These are phyloP conservation scores for Cutaneotrichosporon sp. DNA, from an alignment of 1,284 basidiomycete genomes.

Conservation along the genomic window DNA sequence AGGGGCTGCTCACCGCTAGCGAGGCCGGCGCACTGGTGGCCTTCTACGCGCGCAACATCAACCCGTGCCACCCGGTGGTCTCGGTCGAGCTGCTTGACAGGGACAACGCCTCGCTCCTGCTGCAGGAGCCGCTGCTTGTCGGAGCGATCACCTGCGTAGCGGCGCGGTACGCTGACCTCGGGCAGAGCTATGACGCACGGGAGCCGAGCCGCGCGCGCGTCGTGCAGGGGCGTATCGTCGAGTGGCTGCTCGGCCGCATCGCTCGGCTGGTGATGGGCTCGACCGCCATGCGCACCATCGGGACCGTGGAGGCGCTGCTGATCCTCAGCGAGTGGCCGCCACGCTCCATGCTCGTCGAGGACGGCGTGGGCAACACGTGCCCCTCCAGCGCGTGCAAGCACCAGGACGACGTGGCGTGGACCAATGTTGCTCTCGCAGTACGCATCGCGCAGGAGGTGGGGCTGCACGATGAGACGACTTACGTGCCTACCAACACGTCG, in stretches of 20 bases:
- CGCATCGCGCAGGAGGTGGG: conserved; percentile 28
- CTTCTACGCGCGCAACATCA: conserved; percentile 22
- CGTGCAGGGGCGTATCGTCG: conserved; percentile 19
- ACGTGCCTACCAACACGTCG: conserved; percentile 5
- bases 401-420: conserved; percentile 29
- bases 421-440: conserved; percentile 25
- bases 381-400: conserved; percentile 18
- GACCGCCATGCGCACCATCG: conserved; percentile 26
- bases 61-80: conserved; percentile 25
- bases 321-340: conserved; percentile 32
- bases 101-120: conserved; percentile 14
- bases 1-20: conserved; percentile 26
- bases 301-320: conserved; percentile 30
- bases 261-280: conserved; percentile 26
- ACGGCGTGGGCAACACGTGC: conserved; percentile 4
- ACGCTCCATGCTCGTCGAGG: conserved; percentile 19
- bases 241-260: conserved; percentile 26
- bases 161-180: conserved; percentile 23
- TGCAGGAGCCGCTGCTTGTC: conserved; percentile 24
- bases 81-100: conserved; percentile 24
- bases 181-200: conserved; percentile 18
- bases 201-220: conserved; percentile 21
- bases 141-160: conserved; percentile 23
- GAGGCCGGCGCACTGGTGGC: conserved; percentile 21
- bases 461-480: conserved; percentile 25